Base-by-base conservation (phyloP, 352 stramenopile genomes). In the Lagenidium sp. region DNA sequence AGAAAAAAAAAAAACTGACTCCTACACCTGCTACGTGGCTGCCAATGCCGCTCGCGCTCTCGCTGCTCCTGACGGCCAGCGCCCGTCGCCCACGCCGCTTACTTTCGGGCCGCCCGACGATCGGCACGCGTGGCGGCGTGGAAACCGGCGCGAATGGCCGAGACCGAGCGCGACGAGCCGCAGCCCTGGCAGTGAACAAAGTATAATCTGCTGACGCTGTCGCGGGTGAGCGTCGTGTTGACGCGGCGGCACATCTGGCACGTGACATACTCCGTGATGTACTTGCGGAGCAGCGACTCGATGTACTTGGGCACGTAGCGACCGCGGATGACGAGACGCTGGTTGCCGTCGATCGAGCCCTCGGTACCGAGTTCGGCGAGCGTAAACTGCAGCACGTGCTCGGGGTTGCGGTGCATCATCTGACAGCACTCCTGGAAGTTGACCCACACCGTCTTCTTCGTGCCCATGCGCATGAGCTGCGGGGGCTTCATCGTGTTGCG, bases 381-480 rank as follows among this genome's bases (percentile, higher is more conserved):
- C 56, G 98, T 98, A 65, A 99, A 99, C 55, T 97, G 91, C 47
- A 98, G 97, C 48, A 99, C 96, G 75, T 99, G 97, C 58, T 99
- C 95, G 4, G 95, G 89, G 61, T 84, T 95, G 45, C 97, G 88
- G 60, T 98, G 94, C 95, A 99, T 99, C 80, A 97, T 97, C 58
- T 94, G 91, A 58, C 95, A 98, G 41, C 97, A 96, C 57, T 99
- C 96, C 69, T 98, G 94, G 65, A 98, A 99, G 77, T 99, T 99
- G 34, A 98, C 86, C 95, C 95, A 99, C 46, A 98, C 63, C 20
- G 94, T 99, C 84, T 99, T 99, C 70, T 97, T 98, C 26, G 89
- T 98, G 41, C 91, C 94, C 24, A 98, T 63, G 54, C 77, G 79
- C 81, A 95, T 94, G 44, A 94, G 69, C 60, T 94, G 80, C 41